phyloP scores from a whole-genome alignment of 108 stramenopile genomes.

The Pseudonitzschia pungens region DNA sequence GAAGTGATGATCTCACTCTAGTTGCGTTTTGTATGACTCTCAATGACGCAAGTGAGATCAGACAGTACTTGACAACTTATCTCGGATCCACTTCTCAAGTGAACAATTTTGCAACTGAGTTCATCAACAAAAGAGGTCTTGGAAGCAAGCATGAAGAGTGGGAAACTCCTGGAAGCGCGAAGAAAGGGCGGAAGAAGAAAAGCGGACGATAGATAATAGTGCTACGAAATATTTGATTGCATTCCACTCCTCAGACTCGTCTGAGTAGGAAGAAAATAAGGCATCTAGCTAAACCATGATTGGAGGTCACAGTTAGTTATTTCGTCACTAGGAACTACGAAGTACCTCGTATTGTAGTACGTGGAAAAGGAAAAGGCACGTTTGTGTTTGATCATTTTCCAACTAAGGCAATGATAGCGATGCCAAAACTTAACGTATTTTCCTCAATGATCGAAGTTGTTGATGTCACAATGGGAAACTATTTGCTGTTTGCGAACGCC shows the following conservation, averaged over 20 bases:
- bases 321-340: too few relatives aligned
- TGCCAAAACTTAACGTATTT: too few relatives aligned
- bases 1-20: constrained; percentile 92
- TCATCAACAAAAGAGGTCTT: constrained; percentile 88
- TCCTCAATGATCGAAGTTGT: too few relatives aligned
- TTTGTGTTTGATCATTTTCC: too few relatives aligned
- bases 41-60: constrained; percentile 86
- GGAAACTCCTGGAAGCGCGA: constrained; percentile 64
- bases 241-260: neutral
- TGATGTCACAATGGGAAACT: too few relatives aligned
- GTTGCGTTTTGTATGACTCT: constrained; percentile 95
- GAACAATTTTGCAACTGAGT: constrained; percentile 92
- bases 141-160: constrained; percentile 68
- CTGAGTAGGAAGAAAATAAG: too few relatives aligned
- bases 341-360: too few relatives aligned
- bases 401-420: too few relatives aligned
- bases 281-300: too few relatives aligned
- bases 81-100: constrained; percentile 91
- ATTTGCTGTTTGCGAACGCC: too few relatives aligned
- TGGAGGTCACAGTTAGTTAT: too few relatives aligned
- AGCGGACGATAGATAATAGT: constrained; percentile 24
- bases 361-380: too few relatives aligned
- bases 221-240: neutral
- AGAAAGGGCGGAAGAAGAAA: constrained; percentile 81
- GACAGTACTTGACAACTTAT: constrained; percentile 92